phyloP scores from a whole-genome alignment of 1,284 basidiomycete species.

The Polyporus tsugae region DNA sequence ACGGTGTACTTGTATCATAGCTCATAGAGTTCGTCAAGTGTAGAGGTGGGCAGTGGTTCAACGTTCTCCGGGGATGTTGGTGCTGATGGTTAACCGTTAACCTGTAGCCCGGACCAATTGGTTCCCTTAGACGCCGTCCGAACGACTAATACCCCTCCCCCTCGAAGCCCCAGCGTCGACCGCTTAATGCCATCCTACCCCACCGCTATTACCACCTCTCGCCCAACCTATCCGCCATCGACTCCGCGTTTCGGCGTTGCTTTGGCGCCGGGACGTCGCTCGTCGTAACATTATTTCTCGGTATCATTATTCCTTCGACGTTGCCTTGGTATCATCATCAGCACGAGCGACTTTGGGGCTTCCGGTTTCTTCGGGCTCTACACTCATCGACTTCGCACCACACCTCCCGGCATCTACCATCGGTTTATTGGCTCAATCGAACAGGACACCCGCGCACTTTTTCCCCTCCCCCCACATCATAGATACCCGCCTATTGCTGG shows the following conservation, averaged over 20 bases:
- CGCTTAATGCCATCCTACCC: constrained; percentile 42
- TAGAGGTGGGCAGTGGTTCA: constrained; percentile 47
- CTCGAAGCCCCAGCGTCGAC: constrained; percentile 42
- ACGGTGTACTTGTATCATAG: constrained; percentile 49
- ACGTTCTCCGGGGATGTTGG: too few species aligned
- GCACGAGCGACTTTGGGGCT: constrained; percentile 40
- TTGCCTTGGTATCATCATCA: constrained; percentile 42
- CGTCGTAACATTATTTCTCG: constrained; percentile 38
- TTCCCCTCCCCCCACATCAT: constrained; percentile 32
- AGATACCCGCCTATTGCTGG: constrained; percentile 45
- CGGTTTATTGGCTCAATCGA: constrained; percentile 44
- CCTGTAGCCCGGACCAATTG: constrained; percentile 45
- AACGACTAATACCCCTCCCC: constrained; percentile 35
- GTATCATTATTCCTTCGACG: constrained; percentile 58
- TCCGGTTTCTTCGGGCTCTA: constrained; percentile 42
- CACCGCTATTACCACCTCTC: constrained; percentile 22
- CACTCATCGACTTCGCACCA: constrained; percentile 43
- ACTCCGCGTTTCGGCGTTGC: constrained; percentile 33
- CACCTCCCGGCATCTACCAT: constrained; percentile 25
- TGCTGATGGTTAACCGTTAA: constrained; percentile 3
- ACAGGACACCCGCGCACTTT: constrained; percentile 49
- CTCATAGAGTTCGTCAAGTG: constrained; percentile 45
- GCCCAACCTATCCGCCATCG: constrained; percentile 28
- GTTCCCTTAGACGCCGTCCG: constrained; percentile 41
- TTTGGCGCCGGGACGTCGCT: constrained; percentile 25